Evolutionary conservation across 305 asterid genomes (phyloP).

Genomic region (Fraxinus greggii): DNA sequence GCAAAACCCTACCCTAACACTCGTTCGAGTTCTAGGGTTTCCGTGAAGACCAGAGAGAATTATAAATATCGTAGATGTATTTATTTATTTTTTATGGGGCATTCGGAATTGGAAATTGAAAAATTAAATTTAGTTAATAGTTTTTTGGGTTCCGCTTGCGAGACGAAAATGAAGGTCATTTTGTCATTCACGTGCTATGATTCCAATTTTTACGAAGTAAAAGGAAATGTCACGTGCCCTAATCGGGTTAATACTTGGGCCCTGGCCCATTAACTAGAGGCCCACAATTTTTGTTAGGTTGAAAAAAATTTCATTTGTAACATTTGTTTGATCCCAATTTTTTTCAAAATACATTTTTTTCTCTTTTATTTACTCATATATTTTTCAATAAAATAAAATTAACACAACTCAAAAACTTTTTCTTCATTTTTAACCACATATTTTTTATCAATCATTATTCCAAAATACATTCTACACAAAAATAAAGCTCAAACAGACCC

Average conservation of each 20-base stretch:
- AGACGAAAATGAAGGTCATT: neutral
- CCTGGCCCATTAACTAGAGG: neutral
- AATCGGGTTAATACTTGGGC: neutral
- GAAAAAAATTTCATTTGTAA: neutral
- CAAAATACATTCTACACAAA: neutral
- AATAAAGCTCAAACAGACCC: neutral
- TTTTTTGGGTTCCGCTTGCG: neutral
- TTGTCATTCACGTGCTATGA: neutral
- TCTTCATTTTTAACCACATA: no score
- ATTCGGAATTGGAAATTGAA: neutral
- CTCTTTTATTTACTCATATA: no score
- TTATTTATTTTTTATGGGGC: neutral
- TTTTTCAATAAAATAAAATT: no score
- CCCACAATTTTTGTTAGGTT: neutral
- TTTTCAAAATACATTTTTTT: neutral
- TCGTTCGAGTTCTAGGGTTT: slow-evolving; percentile 5
- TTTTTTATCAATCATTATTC: neutral
- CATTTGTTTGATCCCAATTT: no score
- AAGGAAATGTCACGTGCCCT: neutral
- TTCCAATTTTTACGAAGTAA: neutral
- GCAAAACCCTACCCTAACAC: neutral
- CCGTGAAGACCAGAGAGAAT: neutral
- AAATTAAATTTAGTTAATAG: neutral
- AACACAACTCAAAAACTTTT: no score
- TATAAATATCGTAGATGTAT: neutral